Evolutionary conservation across 805 yeast genomes (phyloP).

Genomic region (Hanseniaspora occidentalis): DNA sequence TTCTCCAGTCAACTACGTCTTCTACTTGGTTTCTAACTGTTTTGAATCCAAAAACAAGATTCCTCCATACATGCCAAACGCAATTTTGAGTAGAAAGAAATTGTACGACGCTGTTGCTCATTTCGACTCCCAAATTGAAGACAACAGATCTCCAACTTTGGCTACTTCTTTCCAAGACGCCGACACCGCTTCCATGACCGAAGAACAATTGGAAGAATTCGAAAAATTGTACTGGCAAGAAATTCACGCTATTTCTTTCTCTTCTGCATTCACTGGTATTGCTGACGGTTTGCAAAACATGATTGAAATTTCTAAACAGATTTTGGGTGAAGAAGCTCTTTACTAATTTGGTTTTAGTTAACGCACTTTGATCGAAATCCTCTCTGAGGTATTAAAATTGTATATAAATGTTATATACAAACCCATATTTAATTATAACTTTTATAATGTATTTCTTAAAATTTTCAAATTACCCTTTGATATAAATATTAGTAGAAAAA

Average conservation of each 20-base stretch:
- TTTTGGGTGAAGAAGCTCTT: constrained; percentile 31
- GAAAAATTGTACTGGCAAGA: constrained; percentile 32
- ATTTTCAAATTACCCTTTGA: no score
- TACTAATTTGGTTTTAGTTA: constrained; percentile 4
- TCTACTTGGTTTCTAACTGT: constrained; percentile 33
- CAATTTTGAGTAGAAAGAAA: constrained; percentile 30
- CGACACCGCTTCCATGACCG: neutral
- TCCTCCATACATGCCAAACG: constrained; percentile 34
- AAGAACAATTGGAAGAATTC: constrained; percentile 6
- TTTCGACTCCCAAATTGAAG: constrained; percentile 15
- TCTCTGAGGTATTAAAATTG: no score
- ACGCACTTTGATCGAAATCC: no score
- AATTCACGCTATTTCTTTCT: constrained; percentile 37
- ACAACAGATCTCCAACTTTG: no score
- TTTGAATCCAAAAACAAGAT: constrained; percentile 26
- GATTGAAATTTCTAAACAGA: constrained; percentile 26
- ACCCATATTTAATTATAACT: no score
- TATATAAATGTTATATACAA: no score
- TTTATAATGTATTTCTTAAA: no score
- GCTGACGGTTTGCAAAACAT: constrained; percentile 30
- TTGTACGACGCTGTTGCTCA: constrained; percentile 29
- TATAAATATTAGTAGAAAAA: no score
- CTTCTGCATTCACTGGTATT: constrained; percentile 35
- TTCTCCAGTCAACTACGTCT: constrained; percentile 31
- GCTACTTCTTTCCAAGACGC: neutral